phyloP scores from a whole-genome alignment of 1,139 yeast species.

The Kurtzmaniella natalensis region DNA sequence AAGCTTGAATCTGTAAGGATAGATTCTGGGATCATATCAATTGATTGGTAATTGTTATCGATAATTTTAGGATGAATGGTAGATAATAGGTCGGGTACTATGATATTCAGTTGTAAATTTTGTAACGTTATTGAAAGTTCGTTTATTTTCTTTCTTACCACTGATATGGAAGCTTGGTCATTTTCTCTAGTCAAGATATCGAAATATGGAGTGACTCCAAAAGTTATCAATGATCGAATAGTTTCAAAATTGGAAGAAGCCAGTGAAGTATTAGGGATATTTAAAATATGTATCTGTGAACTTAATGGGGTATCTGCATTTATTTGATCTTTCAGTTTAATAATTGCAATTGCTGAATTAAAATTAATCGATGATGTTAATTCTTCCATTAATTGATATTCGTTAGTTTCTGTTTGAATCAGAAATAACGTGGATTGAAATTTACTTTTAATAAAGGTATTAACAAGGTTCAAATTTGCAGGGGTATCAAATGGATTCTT shows the following conservation, averaged over 20 bases:
- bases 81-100: slow-evolving; percentile 58
- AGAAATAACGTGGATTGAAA: slow-evolving; percentile 15
- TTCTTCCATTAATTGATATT: not conserved
- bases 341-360: slow-evolving; percentile 26
- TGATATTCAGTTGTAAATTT: slow-evolving; percentile 64
- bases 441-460: slow-evolving; percentile 11
- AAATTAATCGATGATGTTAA: not conserved
- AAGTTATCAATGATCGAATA: slow-evolving; percentile 53
- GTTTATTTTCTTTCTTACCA: slow-evolving; percentile 59
- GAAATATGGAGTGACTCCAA: slow-evolving; percentile 38
- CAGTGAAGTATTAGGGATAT: slow-evolving; percentile 23
- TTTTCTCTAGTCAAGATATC: slow-evolving; percentile 21
- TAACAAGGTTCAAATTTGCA: slow-evolving; percentile 1
- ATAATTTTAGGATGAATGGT: slow-evolving; percentile 52
- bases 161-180: slow-evolving; percentile 24
- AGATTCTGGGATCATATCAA: slow-evolving; percentile 13
- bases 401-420: slow-evolving; percentile 6
- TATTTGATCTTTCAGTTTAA: slow-evolving; percentile 41
- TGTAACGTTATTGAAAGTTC: slow-evolving; percentile 68
- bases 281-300: slow-evolving; percentile 39
- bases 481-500: slow-evolving; percentile 1
- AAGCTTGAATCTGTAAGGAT: slow-evolving; percentile 46
- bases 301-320: slow-evolving; percentile 20
- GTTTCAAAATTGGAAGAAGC: slow-evolving; percentile 42
- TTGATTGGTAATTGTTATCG: slow-evolving; percentile 10